A percentile compares a stretch with the other conserved stretches of the same genome.
phyloP scores from a whole-genome alignment of 208 protist genomes.

The Sergeia podlipaevii region DNA sequence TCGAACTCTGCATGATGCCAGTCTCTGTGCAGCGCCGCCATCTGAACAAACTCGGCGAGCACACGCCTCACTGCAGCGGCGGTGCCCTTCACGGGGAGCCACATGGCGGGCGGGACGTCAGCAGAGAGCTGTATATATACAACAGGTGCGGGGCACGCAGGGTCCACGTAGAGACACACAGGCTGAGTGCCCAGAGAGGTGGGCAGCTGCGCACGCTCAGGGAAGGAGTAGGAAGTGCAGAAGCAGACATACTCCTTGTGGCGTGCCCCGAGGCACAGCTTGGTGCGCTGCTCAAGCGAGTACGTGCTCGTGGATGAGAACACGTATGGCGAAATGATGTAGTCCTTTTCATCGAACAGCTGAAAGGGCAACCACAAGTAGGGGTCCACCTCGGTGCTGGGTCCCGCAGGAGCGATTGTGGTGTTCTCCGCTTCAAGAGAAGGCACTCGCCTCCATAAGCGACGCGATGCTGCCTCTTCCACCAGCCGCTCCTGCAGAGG shows the following conservation, averaged over 20 bases:
- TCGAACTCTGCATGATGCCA: constrained; percentile 68
- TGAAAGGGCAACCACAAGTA: constrained; percentile 83
- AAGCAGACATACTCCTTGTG: constrained; percentile 89
- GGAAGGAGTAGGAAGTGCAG: constrained; percentile 85
- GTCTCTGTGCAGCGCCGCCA: constrained; percentile 71
- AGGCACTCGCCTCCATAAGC: background rate
- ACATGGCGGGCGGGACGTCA: constrained; percentile 86
- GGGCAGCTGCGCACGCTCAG: constrained; percentile 75
- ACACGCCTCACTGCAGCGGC: constrained; percentile 76
- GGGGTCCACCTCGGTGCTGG: constrained; percentile 23
- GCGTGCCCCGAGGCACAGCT: constrained; percentile 63
- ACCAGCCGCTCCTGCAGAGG: background rate
- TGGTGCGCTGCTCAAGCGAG: constrained; percentile 41
- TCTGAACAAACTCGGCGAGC: constrained; percentile 75
- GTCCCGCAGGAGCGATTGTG: background rate
- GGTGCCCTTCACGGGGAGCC: constrained; percentile 83
- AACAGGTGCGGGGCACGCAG: constrained; percentile 34
- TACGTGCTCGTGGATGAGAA: constrained; percentile 69
- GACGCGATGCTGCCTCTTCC: background rate
- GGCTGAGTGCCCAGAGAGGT: constrained; percentile 83
- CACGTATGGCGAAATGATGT: constrained; percentile 57
- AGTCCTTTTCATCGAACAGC: constrained; percentile 63
- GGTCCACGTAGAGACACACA: constrained; percentile 69
- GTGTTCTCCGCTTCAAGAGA: constrained; percentile 13
- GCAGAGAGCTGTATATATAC: constrained; percentile 84